These are phyloP conservation scores for Protomyces gravidus DNA, from an alignment of 1,139 yeast genomes.

Conservation along the genomic window DNA sequence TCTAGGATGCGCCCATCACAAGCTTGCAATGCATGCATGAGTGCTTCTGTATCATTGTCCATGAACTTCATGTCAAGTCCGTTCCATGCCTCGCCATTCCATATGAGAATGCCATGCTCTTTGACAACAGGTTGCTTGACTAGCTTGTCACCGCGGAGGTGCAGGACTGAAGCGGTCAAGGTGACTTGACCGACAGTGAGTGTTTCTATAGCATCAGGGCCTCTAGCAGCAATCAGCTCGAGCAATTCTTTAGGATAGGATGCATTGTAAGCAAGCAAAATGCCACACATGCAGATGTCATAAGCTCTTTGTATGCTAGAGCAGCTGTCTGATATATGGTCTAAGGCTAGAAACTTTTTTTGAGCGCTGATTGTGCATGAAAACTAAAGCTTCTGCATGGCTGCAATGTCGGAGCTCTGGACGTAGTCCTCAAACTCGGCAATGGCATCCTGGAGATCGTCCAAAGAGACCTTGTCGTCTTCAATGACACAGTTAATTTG, in stretches of 20 bases:
- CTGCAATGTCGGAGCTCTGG: slow-evolving; percentile 47
- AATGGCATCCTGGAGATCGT: slow-evolving; percentile 74
- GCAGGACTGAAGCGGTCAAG: slow-evolving; percentile 66
- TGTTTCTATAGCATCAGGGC: slow-evolving; percentile 33
- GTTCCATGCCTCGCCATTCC: slow-evolving; percentile 27
- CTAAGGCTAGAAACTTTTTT: background rate
- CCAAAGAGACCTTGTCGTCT: slow-evolving; percentile 91
- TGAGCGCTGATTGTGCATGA: background rate
- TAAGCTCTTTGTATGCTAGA: background rate
- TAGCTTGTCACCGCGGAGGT: slow-evolving; percentile 69
- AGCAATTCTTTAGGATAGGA: slow-evolving; percentile 6
- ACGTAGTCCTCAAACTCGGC: slow-evolving; percentile 95
- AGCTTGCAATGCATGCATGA: slow-evolving; percentile 40
- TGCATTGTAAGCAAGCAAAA: slow-evolving; percentile 33
- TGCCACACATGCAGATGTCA: slow-evolving; percentile 37
- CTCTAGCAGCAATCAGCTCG: slow-evolving; percentile 31
- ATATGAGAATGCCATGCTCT: slow-evolving; percentile 19
- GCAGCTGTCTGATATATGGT: background rate
- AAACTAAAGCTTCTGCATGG: slow-evolving; percentile 26
- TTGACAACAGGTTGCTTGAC: slow-evolving; percentile 25
- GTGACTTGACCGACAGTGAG: slow-evolving; percentile 37
- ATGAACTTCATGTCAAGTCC: background rate
- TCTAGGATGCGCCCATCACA: slow-evolving; percentile 39
- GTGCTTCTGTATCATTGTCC: slow-evolving; percentile 50
- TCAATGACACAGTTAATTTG: slow-evolving; percentile 98